A percentile compares a stretch with the other conserved stretches of the same genome.
phyloP scores from a whole-genome alignment of 2,329 filamentous ascomycete species.

The Nakataea oryzae region DNA sequence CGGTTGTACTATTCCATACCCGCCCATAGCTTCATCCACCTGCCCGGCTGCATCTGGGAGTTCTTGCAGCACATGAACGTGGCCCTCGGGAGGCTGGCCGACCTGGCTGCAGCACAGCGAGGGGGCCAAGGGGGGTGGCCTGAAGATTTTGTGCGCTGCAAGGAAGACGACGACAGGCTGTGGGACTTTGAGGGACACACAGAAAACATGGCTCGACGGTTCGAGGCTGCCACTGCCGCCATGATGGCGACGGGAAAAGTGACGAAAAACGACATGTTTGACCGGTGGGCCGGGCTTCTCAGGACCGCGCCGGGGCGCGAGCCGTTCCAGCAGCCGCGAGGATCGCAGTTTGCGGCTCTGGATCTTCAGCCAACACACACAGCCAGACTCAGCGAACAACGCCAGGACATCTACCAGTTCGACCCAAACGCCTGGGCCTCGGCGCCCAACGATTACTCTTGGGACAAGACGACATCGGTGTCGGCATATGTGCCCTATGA shows the following conservation, averaged over 20 bases:
- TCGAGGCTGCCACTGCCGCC: constrained; percentile 4
- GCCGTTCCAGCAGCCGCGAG: not conserved
- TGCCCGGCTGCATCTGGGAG: constrained; percentile 8
- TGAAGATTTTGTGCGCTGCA: constrained; percentile 3
- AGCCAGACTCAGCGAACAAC: not conserved
- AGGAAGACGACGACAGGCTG: not conserved
- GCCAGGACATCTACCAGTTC: not conserved
- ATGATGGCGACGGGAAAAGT: constrained; percentile 9
- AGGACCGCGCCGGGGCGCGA: not conserved
- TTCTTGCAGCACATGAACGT: constrained; percentile 11
- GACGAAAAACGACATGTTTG: constrained; percentile 8
- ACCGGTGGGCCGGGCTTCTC: constrained; percentile 9
- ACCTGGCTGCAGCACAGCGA: constrained; percentile 1
- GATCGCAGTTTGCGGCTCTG: not conserved
- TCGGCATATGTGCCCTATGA: not conserved
- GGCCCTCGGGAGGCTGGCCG: constrained; percentile 11
- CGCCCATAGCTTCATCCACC: constrained; percentile 5
- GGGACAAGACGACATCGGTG: not conserved
- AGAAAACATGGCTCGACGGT: constrained; percentile 9
- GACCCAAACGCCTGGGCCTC: not conserved
- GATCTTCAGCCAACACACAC: not conserved
- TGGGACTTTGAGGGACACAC: constrained; percentile 8
- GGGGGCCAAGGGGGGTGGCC: constrained; percentile 4
- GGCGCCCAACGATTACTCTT: not conserved
- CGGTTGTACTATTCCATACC: constrained; percentile 10